Evolutionary conservation across 148 eudicot species (phyloP).

Genomic region (Camellia sinensis): DNA sequence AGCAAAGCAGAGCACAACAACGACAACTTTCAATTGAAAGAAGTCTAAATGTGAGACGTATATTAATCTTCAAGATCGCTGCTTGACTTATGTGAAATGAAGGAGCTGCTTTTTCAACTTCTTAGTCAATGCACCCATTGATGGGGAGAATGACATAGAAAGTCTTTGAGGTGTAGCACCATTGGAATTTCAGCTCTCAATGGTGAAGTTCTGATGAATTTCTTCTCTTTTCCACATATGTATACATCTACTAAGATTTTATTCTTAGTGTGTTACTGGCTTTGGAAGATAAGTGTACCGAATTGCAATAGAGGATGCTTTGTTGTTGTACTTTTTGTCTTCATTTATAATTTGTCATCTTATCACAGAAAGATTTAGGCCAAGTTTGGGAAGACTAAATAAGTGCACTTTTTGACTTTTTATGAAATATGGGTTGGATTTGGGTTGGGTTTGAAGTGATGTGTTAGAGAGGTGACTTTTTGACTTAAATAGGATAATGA

Average conservation of each 20-base stretch:
- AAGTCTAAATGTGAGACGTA: not conserved
- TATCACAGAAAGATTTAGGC: not conserved
- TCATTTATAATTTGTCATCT: not conserved
- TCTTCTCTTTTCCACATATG: too few species aligned
- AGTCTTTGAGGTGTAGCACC: not conserved
- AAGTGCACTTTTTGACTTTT: too few species aligned
- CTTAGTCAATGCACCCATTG: not conserved
- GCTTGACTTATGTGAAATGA: not conserved
- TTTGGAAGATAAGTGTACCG: not conserved
- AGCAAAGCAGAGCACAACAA: not conserved
- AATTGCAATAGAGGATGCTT: not conserved
- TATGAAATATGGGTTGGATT: too few species aligned
- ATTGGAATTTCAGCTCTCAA: not conserved
- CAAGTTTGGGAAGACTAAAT: too few species aligned
- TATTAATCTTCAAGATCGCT: not conserved
- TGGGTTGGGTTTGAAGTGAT: too few species aligned
- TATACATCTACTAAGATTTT: not conserved
- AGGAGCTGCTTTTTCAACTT: not conserved
- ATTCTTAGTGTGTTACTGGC: not conserved
- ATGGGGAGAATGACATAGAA: not conserved
- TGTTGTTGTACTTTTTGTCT: not conserved
- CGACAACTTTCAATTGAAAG: not conserved
- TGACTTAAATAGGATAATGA: too few species aligned
- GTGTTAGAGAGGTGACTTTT: too few species aligned
- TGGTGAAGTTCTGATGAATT: not conserved